A percentile compares a stretch with the other conserved stretches of the same genome.
phyloP scores from a whole-genome alignment of 2,329 filamentous ascomycete genomes.

The Cladosporium colombiae region DNA sequence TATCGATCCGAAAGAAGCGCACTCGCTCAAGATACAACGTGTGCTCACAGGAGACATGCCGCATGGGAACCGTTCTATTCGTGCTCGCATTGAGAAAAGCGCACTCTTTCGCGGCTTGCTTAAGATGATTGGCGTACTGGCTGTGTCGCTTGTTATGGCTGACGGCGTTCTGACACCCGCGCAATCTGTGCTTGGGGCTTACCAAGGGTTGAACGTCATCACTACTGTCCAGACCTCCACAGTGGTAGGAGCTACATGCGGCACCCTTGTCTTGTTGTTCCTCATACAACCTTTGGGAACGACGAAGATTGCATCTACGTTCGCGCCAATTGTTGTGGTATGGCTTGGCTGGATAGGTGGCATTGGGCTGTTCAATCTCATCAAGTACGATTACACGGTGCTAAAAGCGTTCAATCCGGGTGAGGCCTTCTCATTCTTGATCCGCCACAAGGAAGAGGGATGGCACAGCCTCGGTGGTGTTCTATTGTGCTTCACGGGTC shows the following conservation, averaged over 20 bases:
- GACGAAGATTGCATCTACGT: slow-evolving; percentile 58
- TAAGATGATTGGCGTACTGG: slow-evolving; percentile 64
- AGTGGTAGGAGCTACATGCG: slow-evolving; percentile 65
- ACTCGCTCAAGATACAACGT: slow-evolving; percentile 61
- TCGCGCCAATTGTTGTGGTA: slow-evolving; percentile 67
- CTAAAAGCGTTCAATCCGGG: slow-evolving; percentile 56
- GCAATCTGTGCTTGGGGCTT: slow-evolving; percentile 68
- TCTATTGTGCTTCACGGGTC: slow-evolving; percentile 72
- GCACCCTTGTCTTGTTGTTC: slow-evolving; percentile 65
- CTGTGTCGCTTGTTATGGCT: slow-evolving; percentile 67
- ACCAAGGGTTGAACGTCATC: slow-evolving; percentile 61
- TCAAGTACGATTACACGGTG: slow-evolving; percentile 49
- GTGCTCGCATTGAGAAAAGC: slow-evolving; percentile 61
- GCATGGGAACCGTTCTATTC: slow-evolving; percentile 53
- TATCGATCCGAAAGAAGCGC: slow-evolving; percentile 58
- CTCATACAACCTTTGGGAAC: slow-evolving; percentile 66
- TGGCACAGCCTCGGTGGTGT: slow-evolving; percentile 68
- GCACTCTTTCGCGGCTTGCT: slow-evolving; percentile 54
- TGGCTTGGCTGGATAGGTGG: slow-evolving; percentile 66
- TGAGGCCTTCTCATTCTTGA: slow-evolving; percentile 62
- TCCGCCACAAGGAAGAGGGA: slow-evolving; percentile 59
- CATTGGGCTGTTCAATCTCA: slow-evolving; percentile 63
- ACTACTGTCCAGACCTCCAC: slow-evolving; percentile 56
- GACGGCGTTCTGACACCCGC: slow-evolving; percentile 69
- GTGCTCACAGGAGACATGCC: slow-evolving; percentile 59